Base-by-base conservation (phyloP, 2,329 filamentous ascomycete genomes). In the Fusarium multiceps region DNA sequence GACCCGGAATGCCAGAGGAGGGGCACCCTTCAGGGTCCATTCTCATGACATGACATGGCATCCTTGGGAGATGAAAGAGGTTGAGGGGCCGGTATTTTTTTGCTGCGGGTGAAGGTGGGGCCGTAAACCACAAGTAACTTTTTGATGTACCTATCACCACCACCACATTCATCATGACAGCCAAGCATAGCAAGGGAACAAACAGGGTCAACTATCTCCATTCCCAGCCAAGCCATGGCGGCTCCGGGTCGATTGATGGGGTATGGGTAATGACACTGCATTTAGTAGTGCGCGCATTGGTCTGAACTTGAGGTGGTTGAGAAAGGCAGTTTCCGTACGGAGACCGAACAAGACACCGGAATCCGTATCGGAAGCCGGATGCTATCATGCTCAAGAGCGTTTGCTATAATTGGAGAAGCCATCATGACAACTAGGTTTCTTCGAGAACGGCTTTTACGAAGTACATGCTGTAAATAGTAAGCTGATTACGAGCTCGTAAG, bases 291-390 rank as follows among this genome's bases (percentile, higher is more conserved):
- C 40, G 16, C 45, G 32, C 25, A 56, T 55, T 56, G 51, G 28
- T 27, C 25, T 48, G 54, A 16, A 21, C 32, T 63, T 40, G 43
- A 37, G 34, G 54, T 68, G 67, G 59, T 68, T 58, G 67, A 59
- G 67, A 55, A 48, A 42, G 43, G 34, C 46, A 37, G 53, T 41
- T 30, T 53, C 32, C 32, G 41, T 63, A 68, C 67, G 63, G 67
- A 70, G 67, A 71, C 67, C 67, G 63, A 54, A 68, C 34, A 37
- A 34, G 54, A 12, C 53, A 23, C 46, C 67, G 67, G 67, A 71
- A 48, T 54, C 67, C 67, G 67, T 43, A 46, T 70, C 67, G 67
- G 67, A 70, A 68, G 67, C 67, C 67, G 67, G 68, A 27, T 30
- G n/a, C 6, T 40, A 41, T 53, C 25, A 50, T 27, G 30, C 16